Evolutionary conservation across 164 flowering plant genomes (phyloP).

Genomic region (Sextonia rubra): DNA sequence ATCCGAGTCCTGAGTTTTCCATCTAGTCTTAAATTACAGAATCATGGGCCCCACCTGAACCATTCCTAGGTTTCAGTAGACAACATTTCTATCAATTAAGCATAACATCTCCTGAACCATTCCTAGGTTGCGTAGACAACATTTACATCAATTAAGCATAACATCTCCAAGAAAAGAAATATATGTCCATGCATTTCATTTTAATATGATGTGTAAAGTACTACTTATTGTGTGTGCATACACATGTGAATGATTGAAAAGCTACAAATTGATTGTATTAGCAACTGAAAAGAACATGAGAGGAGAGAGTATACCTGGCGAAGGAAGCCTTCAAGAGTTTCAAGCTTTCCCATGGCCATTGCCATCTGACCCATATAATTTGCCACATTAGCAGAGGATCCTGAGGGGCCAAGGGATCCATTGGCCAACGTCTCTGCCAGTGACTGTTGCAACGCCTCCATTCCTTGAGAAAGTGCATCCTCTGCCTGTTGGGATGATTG

Average conservation of each 20-base stretch:
- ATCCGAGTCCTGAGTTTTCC: too few species aligned
- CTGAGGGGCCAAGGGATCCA: slow-evolving; percentile 55
- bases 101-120: too few species aligned
- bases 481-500: slow-evolving; percentile 88
- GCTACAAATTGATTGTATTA: background rate
- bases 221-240: background rate
- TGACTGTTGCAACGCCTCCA: slow-evolving; percentile 86
- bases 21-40: too few species aligned
- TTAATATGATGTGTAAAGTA: too few species aligned
- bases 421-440: slow-evolving; percentile 69
- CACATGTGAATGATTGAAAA: background rate
- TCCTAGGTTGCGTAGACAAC: too few species aligned
- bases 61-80: too few species aligned
- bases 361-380: slow-evolving; percentile 96
- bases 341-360: slow-evolving; percentile 90
- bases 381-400: slow-evolving; percentile 73
- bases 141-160: too few species aligned
- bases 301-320: slow-evolving; percentile 46
- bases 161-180: too few species aligned
- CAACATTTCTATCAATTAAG: too few species aligned
- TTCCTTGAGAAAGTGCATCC: slow-evolving; percentile 87
- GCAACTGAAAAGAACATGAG: background rate
- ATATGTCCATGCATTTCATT: too few species aligned
- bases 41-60: too few species aligned
- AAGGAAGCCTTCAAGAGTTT: slow-evolving; percentile 74